A percentile compares a stretch with the other conserved stretches of the same genome.
These are phyloP conservation scores for Parathielavia appendiculata DNA, from an alignment of 495 filamentous ascomycete species.

Conservation along the genomic window DNA sequence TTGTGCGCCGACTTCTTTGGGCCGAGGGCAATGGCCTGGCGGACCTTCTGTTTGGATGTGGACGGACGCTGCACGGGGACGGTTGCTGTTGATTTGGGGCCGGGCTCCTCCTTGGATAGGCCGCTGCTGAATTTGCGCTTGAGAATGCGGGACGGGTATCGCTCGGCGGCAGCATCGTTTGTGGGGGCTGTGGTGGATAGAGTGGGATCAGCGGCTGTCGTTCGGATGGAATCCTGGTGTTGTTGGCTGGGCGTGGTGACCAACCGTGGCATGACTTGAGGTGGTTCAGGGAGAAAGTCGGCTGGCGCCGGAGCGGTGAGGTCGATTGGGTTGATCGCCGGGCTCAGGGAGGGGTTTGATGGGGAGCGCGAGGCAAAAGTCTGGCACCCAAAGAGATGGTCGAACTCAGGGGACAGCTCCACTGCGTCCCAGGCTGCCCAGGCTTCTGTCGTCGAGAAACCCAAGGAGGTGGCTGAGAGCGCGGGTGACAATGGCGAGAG, in stretches of 20 bases:
- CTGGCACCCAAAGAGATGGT: constrained; percentile 18
- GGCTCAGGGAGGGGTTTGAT: constrained; percentile 18
- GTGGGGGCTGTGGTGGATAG: background rate
- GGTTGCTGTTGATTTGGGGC: constrained; percentile 4
- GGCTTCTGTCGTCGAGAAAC: constrained; percentile 21
- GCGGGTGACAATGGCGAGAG: constrained; percentile 27
- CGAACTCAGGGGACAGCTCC: constrained; percentile 19
- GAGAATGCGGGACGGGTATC: constrained; percentile 23
- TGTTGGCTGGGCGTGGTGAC: constrained; percentile 5
- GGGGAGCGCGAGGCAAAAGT: constrained; percentile 10
- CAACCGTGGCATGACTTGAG: constrained; percentile 15
- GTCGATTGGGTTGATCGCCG: constrained; percentile 32
- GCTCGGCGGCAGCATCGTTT: constrained; percentile 10
- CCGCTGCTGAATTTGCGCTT: constrained; percentile 31
- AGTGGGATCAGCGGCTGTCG: background rate
- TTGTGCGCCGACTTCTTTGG: constrained; percentile 43
- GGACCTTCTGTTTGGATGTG: constrained; percentile 11
- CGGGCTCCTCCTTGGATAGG: constrained; percentile 18
- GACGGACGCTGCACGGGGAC: no score
- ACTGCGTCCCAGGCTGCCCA: constrained; percentile 22
- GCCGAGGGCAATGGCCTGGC: background rate
- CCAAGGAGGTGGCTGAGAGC: constrained; percentile 26
- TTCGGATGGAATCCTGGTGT: no score
- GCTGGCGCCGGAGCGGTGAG: constrained; percentile 18
- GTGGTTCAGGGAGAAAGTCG: constrained; percentile 14